Percentiles rank a stretch among this genome's conserved stretches.
phyloP scores from a whole-genome alignment of 352 stramenopile species.

The Phytophthora sp. region DNA sequence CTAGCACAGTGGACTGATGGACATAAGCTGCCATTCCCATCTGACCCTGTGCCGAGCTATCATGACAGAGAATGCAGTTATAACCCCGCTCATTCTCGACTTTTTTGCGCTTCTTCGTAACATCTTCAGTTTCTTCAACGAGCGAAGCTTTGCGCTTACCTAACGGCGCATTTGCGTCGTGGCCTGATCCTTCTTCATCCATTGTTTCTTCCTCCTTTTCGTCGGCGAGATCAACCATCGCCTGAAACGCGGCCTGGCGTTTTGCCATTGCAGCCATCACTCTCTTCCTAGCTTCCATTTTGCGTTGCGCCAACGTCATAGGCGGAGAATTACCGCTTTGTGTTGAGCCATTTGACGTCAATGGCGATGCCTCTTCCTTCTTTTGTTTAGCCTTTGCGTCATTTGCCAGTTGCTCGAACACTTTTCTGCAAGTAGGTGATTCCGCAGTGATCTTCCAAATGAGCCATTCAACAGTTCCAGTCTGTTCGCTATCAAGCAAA shows the following conservation, averaged over 20 bases:
- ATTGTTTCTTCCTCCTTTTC: conserved; percentile 45
- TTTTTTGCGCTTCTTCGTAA: conserved; percentile 57
- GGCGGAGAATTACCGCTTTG: conserved; percentile 21
- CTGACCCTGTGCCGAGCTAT: conserved; percentile 76
- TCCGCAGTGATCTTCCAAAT: conserved; percentile 61
- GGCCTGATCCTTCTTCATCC: conserved; percentile 33
- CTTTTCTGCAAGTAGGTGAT: conserved; percentile 49
- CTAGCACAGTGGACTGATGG: conserved; percentile 87
- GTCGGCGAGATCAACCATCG: conserved; percentile 76
- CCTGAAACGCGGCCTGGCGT: conserved; percentile 84
- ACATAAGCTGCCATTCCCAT: conserved; percentile 88
- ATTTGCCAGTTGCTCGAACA: conserved; percentile 44
- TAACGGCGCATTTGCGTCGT: conserved; percentile 33
- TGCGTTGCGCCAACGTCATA: conserved; percentile 75
- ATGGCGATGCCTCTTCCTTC: conserved; percentile 20
- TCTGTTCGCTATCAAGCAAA: conserved; percentile 78
- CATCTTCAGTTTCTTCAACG: conserved; percentile 37
- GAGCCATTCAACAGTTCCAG: conserved; percentile 77
- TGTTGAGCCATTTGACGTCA: neutral
- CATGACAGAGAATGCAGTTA: conserved; percentile 89
- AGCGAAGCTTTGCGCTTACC: conserved; percentile 57
- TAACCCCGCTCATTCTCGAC: conserved; percentile 46
- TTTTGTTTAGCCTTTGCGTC: conserved; percentile 38
- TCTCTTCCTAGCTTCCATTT: conserved; percentile 78
- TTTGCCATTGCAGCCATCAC: conserved; percentile 82